Evolutionary conservation across 768 basidiomycete genomes (phyloP).

Genomic region (Tricholoma flavovirens): DNA sequence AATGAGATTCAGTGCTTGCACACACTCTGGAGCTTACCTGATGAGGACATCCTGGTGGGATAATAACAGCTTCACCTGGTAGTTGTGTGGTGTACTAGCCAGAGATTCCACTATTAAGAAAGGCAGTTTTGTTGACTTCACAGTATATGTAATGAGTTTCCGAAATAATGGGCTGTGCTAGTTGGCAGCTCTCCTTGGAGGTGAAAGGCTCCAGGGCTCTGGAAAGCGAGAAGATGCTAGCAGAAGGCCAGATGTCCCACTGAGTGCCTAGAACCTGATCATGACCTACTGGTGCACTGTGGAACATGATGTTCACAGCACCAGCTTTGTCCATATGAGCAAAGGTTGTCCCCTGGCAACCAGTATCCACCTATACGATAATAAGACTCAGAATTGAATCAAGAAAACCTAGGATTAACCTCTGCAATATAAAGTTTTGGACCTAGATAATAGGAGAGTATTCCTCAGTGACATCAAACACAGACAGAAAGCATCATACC

Average conservation of each 20-base stretch:
- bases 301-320: too few relatives aligned
- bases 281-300: not conserved
- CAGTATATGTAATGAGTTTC: not conserved
- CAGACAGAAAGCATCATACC: not conserved
- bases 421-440: not conserved
- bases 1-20: not conserved
- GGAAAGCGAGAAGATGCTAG: not conserved
- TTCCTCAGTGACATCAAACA: not conserved
- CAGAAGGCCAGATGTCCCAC: not conserved
- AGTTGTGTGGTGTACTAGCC: not conserved
- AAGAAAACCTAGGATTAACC: not conserved
- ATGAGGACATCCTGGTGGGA: not conserved
- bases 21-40: not conserved
- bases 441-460: not conserved
- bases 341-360: not conserved
- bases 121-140: not conserved
- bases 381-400: not conserved
- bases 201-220: not conserved
- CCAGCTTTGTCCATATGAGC: slow-evolving; percentile 1
- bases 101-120: not conserved
- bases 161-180: not conserved
- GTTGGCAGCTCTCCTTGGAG: not conserved
- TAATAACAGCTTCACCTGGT: not conserved
- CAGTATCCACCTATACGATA: not conserved
- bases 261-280: not conserved